phyloP scores from a whole-genome alignment of 306 rosid species.

The Geum urbanum region DNA sequence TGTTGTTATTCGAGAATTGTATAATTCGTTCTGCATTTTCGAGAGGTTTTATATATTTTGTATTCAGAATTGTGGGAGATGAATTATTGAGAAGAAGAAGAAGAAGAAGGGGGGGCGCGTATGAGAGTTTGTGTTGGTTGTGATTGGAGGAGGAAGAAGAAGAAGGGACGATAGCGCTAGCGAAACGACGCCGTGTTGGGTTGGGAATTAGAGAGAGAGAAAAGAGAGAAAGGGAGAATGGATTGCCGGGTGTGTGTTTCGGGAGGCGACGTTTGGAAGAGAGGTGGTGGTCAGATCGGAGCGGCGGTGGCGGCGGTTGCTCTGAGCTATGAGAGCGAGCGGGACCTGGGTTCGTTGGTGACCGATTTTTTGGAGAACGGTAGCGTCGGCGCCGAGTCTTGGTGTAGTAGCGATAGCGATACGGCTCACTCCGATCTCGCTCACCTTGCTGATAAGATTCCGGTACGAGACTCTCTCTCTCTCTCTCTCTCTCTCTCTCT shows the following conservation, averaged over 20 bases:
- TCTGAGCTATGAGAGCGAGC: constrained; percentile 89
- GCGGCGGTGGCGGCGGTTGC: constrained; percentile 43
- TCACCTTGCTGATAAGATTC: constrained; percentile 73
- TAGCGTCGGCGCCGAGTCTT: constrained; percentile 74
- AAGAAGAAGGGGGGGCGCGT: no score
- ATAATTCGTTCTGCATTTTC: no score
- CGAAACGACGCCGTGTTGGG: constrained; percentile 20
- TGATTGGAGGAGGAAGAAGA: constrained; percentile 17
- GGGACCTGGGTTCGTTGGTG: constrained; percentile 82
- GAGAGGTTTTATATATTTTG: no score
- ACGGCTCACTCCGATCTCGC: constrained; percentile 67
- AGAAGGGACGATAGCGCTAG: constrained; percentile 11
- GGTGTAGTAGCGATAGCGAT: constrained; percentile 92
- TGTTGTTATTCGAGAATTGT: no score
- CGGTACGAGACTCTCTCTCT: constrained; percentile 24
- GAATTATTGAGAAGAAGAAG: no score
- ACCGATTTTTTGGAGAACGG: constrained; percentile 88
- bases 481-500: neutral
- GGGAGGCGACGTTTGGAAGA: constrained; percentile 57
- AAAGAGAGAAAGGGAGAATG: constrained; percentile 31
- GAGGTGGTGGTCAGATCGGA: constrained; percentile 31
- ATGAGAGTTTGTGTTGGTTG: neutral
- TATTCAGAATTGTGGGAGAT: no score
- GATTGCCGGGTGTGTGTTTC: constrained; percentile 59
- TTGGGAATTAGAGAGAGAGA: neutral